Evolutionary conservation across 306 rosid genomes (phyloP).

Genomic region (Erythrophleum fordii): DNA sequence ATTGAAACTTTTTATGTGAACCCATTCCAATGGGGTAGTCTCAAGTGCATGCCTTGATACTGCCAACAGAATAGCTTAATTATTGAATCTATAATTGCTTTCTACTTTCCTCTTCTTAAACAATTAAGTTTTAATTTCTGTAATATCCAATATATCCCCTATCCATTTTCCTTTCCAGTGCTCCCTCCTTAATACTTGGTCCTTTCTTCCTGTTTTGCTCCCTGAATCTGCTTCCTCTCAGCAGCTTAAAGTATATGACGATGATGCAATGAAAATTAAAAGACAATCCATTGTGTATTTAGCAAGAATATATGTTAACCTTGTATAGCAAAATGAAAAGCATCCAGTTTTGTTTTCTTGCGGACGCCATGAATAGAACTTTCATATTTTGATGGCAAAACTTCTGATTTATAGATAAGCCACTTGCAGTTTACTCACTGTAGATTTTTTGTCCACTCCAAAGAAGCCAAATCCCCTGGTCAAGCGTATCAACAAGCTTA

Average conservation of each 20-base stretch:
- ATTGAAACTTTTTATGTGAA: background rate
- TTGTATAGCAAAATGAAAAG: too few relatives aligned
- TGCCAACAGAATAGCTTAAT: too few relatives aligned
- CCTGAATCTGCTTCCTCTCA: background rate
- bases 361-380: too few relatives aligned
- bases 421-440: too few relatives aligned
- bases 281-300: too few relatives aligned
- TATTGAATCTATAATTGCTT: background rate
- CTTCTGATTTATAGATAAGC: too few relatives aligned
- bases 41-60: conserved; percentile 6
- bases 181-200: background rate
- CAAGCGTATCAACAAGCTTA: conserved; percentile 17
- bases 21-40: background rate
- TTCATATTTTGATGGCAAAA: too few relatives aligned
- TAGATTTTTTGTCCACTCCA: too few relatives aligned
- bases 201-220: background rate
- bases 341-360: too few relatives aligned
- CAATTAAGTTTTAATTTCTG: background rate
- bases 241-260: too few relatives aligned
- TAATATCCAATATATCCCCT: background rate
- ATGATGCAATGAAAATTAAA: too few relatives aligned
- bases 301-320: too few relatives aligned
- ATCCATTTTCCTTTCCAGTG: background rate
- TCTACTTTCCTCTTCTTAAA: background rate
- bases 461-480: background rate